Evolutionary conservation across 2,329 filamentous ascomycete species (phyloP).

Genomic region (Chaetomium sp.): DNA sequence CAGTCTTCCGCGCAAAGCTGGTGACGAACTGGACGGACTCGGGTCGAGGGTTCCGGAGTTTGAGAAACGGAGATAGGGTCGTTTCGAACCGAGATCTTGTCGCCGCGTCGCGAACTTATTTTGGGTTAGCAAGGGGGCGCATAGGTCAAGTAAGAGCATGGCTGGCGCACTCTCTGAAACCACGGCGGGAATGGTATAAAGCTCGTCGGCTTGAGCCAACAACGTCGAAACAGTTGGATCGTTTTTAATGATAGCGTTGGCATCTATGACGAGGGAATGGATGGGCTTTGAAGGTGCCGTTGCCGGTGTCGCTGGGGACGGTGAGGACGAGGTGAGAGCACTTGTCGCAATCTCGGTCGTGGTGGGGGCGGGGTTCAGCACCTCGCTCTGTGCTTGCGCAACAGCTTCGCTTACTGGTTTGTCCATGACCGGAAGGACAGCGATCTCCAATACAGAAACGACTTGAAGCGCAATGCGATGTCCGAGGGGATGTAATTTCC

Average conservation of each 20-base stretch:
- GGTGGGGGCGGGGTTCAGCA: conserved; percentile 32
- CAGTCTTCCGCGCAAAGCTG: conserved; percentile 85
- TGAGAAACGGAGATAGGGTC: conserved; percentile 82
- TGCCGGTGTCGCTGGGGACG: not conserved
- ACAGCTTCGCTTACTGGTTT: conserved; percentile 16
- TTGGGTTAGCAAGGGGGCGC: conserved; percentile 65
- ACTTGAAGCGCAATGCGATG: not conserved
- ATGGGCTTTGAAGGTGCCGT: conserved; percentile 28
- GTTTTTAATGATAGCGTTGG: conserved; percentile 92
- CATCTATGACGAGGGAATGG: conserved; percentile 73
- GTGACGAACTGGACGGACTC: conserved; percentile 78
- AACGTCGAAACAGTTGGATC: conserved; percentile 83
- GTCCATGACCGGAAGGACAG: conserved; percentile 22
- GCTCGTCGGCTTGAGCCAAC: conserved; percentile 70
- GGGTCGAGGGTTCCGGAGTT: conserved; percentile 70
- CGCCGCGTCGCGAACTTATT: conserved; percentile 65
- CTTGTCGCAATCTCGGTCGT: conserved; percentile 6
- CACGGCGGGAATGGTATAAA: conserved; percentile 84
- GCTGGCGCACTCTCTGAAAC: conserved; percentile 65
- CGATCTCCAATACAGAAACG: not conserved
- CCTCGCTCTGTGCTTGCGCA: conserved; percentile 15
- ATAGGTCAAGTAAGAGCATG: not conserved
- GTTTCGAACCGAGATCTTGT: conserved; percentile 82
- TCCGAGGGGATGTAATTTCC: not conserved
- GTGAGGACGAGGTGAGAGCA: not conserved